These are phyloP conservation scores for Dipteronia dyeriana DNA, from an alignment of 345 rosid species.

Conservation along the genomic window DNA sequence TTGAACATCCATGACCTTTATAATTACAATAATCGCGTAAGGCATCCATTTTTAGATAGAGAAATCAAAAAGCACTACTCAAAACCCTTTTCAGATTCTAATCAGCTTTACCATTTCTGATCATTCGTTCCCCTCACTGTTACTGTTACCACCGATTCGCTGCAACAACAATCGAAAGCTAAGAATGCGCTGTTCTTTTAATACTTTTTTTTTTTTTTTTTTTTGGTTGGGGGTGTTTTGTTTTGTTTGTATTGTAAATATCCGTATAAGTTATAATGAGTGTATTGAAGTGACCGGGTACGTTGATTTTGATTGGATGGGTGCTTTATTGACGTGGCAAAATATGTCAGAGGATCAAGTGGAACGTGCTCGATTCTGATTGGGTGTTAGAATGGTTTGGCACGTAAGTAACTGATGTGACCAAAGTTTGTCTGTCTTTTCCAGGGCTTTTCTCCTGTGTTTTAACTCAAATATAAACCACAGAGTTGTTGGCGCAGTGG, in stretches of 20 bases:
- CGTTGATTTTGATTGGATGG: not conserved
- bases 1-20: slow-evolving; percentile 31
- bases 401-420: slow-evolving; percentile 18
- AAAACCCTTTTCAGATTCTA: too few relatives aligned
- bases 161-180: too few relatives aligned
- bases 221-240: too few relatives aligned
- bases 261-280: not conserved
- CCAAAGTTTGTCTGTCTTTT: slow-evolving; percentile 1
- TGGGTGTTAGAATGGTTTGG: not conserved
- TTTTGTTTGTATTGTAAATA: too few relatives aligned
- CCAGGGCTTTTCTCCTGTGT: not conserved
- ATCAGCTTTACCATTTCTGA: too few relatives aligned
- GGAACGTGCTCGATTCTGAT: not conserved
- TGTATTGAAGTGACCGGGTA: not conserved
- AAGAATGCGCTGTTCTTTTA: too few relatives aligned
- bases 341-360: not conserved
- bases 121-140: too few relatives aligned
- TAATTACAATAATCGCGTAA: not conserved
- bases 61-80: not conserved
- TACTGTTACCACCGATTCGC: too few relatives aligned
- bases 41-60: not conserved
- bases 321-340: slow-evolving; percentile 22
- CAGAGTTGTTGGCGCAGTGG: too few relatives aligned
- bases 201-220: too few relatives aligned
- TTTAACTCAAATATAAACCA: too few relatives aligned